Evolutionary conservation across 108 stramenopile species (phyloP), one percentile per base, ranked within the genome.

Genomic region (Cyclostephanos tholiformis): DNA sequence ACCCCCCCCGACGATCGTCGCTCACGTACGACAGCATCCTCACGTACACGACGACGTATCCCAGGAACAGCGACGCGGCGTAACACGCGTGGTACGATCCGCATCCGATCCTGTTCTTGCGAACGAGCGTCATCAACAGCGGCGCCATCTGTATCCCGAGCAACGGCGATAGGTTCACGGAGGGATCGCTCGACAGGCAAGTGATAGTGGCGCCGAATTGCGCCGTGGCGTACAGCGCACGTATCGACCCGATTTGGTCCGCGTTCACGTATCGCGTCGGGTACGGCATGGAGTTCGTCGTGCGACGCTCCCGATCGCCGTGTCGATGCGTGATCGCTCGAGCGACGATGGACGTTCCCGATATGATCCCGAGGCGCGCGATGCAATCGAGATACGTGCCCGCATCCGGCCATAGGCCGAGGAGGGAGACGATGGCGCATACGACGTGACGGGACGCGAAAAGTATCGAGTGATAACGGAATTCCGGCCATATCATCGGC

Each of bases 111-210:
- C 65, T 73, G 13, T 58, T 58, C 67, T 76, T 76, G 6, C 75
- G 55, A 53, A 76, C 75, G 32, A 76, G 32, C 4, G 75, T 76
- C 75, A 76, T 76, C 13, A 76, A n/a, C 38, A 76, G 9, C 22
- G 75, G 67, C 0, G 75, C 66, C 44, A 49, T 39, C n/a, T 76
- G 75, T 39, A 76, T 69, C 41, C 67, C 67, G 51, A 67, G 43
- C 10, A 76, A 14, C 16, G 75, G 51, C 8, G 66, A 67, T 19
- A 58, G 68, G 30, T 32, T 38, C 8, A 69, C 7, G 10, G 63
- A 27, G 12, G 66, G 50, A 48, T 68, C 67, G n/a, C n/a, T 35
- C 41, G 30, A 10, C 6, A 69, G 8, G 26, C 67, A 60, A 0
- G 46, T n/a, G 1, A 50, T 23, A 6, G 75, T 59, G 7, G 67